Evolutionary conservation across 371 early-diverging fungal species (phyloP).

Genomic region (Mortierella sp.): DNA sequence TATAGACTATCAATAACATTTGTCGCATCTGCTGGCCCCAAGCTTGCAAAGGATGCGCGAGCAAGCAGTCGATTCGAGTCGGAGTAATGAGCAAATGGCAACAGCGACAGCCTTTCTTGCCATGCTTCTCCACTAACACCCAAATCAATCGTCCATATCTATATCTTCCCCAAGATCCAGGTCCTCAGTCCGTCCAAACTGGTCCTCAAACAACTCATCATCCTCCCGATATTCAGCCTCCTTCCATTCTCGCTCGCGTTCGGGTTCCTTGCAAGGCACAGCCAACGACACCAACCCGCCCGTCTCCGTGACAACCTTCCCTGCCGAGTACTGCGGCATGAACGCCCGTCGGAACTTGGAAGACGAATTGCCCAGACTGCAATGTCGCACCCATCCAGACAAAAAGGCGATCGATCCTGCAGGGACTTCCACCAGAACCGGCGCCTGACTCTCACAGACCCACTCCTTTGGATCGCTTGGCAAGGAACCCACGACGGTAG

Average conservation of each 20-base stretch:
- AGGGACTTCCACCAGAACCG: slow-evolving; percentile 40
- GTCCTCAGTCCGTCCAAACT: background rate
- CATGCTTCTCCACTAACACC: background rate
- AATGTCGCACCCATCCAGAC: slow-evolving; percentile 48
- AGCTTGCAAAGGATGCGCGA: background rate
- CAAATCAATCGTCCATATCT: slow-evolving; percentile 59
- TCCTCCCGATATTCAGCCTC: background rate
- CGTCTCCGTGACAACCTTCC: slow-evolving; percentile 23
- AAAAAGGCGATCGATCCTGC: slow-evolving; percentile 44
- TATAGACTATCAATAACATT: too few relatives aligned
- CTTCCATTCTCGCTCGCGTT: background rate
- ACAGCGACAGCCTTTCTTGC: background rate
- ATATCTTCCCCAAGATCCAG: slow-evolving; percentile 15
- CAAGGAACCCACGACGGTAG: background rate
- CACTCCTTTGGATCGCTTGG: background rate
- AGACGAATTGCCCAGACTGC: slow-evolving; percentile 49
- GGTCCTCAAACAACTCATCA: background rate
- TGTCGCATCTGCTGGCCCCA: too few relatives aligned
- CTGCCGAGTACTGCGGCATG: slow-evolving; percentile 53
- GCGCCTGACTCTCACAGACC: slow-evolving; percentile 19
- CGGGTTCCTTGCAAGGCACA: slow-evolving; percentile 22
- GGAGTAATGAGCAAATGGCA: background rate
- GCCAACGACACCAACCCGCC: slow-evolving; percentile 40
- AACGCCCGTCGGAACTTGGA: slow-evolving; percentile 44
- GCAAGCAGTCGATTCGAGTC: background rate